Conservation (phyloP, 106 monocot genomes). For the Dioscorea dumetorum region DNA sequence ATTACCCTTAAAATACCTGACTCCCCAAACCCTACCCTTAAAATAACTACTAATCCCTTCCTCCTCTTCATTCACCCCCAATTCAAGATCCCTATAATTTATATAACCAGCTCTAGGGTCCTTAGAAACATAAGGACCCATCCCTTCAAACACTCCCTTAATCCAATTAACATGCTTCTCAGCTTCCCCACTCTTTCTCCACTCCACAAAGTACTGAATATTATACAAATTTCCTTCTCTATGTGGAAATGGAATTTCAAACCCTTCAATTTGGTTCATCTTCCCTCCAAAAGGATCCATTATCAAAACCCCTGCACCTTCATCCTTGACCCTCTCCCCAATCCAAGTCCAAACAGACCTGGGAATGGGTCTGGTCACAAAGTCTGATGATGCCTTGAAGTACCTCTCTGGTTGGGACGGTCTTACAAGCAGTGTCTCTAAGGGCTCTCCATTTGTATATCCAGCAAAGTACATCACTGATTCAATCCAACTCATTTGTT, state of each 20-base stretch:
- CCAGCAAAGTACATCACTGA: slow-evolving; percentile 2
- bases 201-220: slow-evolving; percentile 8
- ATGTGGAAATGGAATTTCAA: slow-evolving; percentile 7
- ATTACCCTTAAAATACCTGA: slow-evolving; percentile 11
- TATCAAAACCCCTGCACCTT: background rate
- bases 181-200: background rate
- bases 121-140: slow-evolving; percentile 6
- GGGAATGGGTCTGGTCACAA: slow-evolving; percentile 1
- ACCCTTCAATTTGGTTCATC: slow-evolving; percentile 6
- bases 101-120: slow-evolving; percentile 12
- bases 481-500: background rate
- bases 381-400: slow-evolving; percentile 21
- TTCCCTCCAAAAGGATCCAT: slow-evolving; percentile 7
- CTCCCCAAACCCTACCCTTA: slow-evolving; percentile 3
- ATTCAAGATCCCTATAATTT: slow-evolving; percentile 12
- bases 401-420: background rate
- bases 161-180: slow-evolving; percentile 14
- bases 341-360: background rate
- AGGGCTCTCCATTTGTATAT: background rate
- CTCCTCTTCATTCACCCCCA: slow-evolving; percentile 2
- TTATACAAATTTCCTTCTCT: slow-evolving; percentile 8
- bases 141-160: background rate
- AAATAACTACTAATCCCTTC: background rate
- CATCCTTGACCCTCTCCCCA: slow-evolving; percentile 2
- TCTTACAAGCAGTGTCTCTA: slow-evolving; percentile 1